Conservation (phyloP, 2,329 filamentous ascomycete species). For the Penicillium sumatraense region DNA sequence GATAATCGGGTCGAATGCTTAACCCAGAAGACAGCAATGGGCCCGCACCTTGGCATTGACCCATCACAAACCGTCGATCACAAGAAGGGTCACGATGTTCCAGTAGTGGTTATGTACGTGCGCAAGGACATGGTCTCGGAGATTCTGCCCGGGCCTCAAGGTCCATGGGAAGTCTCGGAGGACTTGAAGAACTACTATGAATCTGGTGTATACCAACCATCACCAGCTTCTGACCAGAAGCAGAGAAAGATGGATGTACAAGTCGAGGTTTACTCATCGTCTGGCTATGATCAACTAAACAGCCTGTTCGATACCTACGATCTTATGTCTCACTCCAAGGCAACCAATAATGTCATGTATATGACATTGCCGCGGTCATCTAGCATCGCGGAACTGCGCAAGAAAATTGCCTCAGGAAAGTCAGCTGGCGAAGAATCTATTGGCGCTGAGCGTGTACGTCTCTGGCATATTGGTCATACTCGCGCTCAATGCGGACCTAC, state of each 20-base stretch:
- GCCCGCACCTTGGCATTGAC: conserved; percentile 54
- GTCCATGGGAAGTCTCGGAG: conserved; percentile 53
- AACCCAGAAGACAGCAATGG: conserved; percentile 60
- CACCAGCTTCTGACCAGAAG: conserved; percentile 15
- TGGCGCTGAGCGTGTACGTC: conserved; percentile 40
- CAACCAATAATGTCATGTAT: conserved; percentile 39
- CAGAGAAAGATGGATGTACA: conserved; percentile 31
- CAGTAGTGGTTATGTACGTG: conserved; percentile 62
- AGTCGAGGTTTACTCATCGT: conserved; percentile 47
- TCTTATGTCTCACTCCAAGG: conserved; percentile 45
- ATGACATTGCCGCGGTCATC: conserved; percentile 40
- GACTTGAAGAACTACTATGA: conserved; percentile 47
- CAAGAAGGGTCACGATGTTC: conserved; percentile 52
- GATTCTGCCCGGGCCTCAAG: conserved; percentile 47
- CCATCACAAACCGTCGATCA: conserved; percentile 47
- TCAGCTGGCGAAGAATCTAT: conserved; percentile 29
- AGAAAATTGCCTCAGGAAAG: conserved; percentile 39
- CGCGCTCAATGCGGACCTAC: conserved; percentile 38
- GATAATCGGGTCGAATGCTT: conserved; percentile 61
- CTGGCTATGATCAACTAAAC: conserved; percentile 36
- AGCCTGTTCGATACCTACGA: conserved; percentile 51
- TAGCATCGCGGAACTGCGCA: conserved; percentile 42
- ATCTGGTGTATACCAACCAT: conserved; percentile 27
- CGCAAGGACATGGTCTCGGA: conserved; percentile 53
- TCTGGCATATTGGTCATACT: conserved; percentile 46